Percentiles rank a stretch among this genome's conserved stretches.
phyloP scores from a whole-genome alignment of 2,329 filamentous ascomycete genomes.

The Paracoccidioides lutzii region DNA sequence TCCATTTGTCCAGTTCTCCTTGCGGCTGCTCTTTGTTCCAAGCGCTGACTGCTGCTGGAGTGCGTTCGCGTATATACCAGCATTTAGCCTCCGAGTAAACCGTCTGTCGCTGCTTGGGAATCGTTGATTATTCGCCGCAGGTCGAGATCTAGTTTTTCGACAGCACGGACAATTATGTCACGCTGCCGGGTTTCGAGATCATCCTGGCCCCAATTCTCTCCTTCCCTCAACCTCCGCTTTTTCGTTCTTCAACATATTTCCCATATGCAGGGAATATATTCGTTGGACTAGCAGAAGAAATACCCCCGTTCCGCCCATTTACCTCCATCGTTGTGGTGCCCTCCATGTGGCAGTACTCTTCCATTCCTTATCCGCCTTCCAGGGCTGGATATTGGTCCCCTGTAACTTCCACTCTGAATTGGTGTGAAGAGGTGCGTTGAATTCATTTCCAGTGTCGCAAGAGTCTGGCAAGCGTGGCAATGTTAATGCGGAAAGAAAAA shows the following conservation, averaged over 20 bases:
- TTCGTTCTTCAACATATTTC: neutral
- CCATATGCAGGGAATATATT: neutral
- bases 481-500: neutral
- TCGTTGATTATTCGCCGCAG: no score
- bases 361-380: conserved; percentile 31
- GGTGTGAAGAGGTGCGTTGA: conserved; percentile 58
- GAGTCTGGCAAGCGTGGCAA: neutral
- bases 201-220: neutral
- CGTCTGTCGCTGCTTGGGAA: no score
- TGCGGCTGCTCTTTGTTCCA: no score
- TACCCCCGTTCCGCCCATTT: neutral
- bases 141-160: no score
- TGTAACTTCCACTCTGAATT: conserved; percentile 61
- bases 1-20: no score
- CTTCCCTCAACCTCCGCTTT: neutral
- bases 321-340: neutral
- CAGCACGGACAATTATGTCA: no score
- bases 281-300: neutral
- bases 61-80: no score
- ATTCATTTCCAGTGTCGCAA: neutral
- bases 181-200: no score
- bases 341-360: neutral
- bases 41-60: no score
- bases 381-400: conserved; percentile 52
- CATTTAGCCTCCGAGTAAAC: no score